Evolutionary conservation across 306 rosid genomes (phyloP).

Genomic region (Vigna trinervia): DNA sequence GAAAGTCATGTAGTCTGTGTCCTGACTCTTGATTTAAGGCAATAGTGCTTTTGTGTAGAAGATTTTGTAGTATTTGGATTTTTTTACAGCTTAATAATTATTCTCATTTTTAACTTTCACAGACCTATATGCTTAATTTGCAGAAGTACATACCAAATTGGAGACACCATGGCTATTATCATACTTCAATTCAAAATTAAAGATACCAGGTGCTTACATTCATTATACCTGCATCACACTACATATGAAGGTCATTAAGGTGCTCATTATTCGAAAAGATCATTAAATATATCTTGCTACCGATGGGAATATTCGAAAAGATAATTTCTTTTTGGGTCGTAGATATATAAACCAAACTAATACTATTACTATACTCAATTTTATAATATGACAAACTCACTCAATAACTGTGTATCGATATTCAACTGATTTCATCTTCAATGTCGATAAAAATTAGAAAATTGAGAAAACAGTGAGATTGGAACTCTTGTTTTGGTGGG

Average conservation of each 20-base stretch:
- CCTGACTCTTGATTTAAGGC: conserved; percentile 41
- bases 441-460: too few relatives aligned
- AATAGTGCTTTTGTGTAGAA: conserved; percentile 33
- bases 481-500: too few relatives aligned
- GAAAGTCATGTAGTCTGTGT: conserved; percentile 36
- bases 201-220: neutral
- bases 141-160: neutral
- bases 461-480: too few relatives aligned
- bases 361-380: too few relatives aligned
- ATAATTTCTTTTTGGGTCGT: too few relatives aligned
- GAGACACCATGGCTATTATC: neutral
- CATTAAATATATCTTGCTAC: too few relatives aligned
- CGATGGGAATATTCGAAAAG: too few relatives aligned
- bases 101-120: neutral
- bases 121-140: conserved; percentile 4
- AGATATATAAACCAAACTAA: too few relatives aligned
- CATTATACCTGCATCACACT: neutral
- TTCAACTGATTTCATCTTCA: too few relatives aligned
- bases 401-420: too few relatives aligned
- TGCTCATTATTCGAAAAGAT: too few relatives aligned
- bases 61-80: conserved; percentile 45
- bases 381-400: too few relatives aligned
- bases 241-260: neutral
- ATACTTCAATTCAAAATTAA: neutral
- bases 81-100: conserved; percentile 30